These are phyloP conservation scores for Malus domestica DNA, from an alignment of 306 rosid genomes.

Conservation along the genomic window DNA sequence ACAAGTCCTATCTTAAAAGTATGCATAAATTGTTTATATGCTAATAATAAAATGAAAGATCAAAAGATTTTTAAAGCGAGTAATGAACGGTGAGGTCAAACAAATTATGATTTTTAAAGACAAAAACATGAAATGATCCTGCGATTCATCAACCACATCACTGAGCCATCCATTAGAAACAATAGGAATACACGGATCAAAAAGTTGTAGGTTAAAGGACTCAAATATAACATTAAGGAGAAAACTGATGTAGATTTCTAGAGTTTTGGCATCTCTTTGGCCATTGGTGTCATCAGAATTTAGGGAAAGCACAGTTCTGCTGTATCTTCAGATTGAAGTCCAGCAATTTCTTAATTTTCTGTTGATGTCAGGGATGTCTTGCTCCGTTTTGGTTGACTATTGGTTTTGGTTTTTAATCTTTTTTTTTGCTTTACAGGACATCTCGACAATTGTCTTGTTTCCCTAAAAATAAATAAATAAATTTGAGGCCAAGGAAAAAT, in stretches of 20 bases:
- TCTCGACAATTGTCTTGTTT: neutral
- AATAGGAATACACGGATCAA: neutral
- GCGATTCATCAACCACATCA: neutral
- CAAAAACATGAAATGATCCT: neutral
- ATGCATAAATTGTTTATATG: neutral
- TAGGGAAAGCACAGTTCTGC: neutral
- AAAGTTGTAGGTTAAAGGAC: neutral
- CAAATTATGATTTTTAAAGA: neutral
- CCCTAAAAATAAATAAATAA: neutral
- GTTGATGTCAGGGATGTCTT: neutral
- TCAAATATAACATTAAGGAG: neutral
- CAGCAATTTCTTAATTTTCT: neutral
- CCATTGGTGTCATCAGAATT: neutral
- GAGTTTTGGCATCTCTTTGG: neutral
- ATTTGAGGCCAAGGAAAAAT: neutral
- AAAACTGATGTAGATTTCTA: neutral
- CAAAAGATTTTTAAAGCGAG: too few relatives aligned
- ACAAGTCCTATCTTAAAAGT: neutral
- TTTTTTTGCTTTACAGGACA: neutral
- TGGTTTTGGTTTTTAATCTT: neutral
- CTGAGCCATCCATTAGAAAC: neutral
- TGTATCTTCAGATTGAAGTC: neutral
- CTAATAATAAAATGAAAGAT: neutral
- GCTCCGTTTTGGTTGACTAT: neutral
- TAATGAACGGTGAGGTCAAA: neutral